Base-by-base conservation (phyloP, 2,329 filamentous ascomycete species). In the Arthroderma sp. region DNA sequence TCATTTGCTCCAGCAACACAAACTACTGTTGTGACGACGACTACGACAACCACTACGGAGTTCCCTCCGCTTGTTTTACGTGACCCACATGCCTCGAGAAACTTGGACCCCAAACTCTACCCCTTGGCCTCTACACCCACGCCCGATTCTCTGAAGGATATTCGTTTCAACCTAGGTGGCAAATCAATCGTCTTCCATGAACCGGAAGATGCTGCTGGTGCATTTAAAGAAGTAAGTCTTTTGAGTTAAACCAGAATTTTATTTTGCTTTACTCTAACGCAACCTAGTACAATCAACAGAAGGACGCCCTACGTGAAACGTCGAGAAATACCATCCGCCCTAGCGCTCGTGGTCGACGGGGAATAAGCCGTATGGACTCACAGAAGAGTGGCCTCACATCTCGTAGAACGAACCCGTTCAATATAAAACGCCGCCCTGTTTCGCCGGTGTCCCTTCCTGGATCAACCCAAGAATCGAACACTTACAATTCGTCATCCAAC, bases 61-160 rank as follows among this genome's bases (percentile, higher is more conserved):
- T 93, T 91, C 53, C 88, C 89, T 39, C 86, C 86, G n/a, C 71
- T 95, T 47, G 72, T 85, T 45, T 78, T 94, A 53, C 80, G 78
- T 52, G 77, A 84, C 48, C 82, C 86, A 27, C 77, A 77, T 43
- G 76, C 79, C 42, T 73, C 87, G 31, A 70, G 75, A 48, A 74
- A 80, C 44, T 77, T 94, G 47, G 87, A 96, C 63, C 73, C 82
- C 9, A 94, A 93, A 61, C 79, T 91, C 55, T 98, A 94, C 61
- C 91, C 91, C 34, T 71, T 98, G 29, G 89, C 89, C 33, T 74
- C 77, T 50, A 80, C 84, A 41, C 82, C 86, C 1, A 94, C 88
- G 1, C 91, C 91, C 2, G 75, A 79, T 10, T 80, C 83, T 42
- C 69, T 98, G 48, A 78, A 79, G 50, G 80, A 79, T 46, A 83